Conservation (phyloP, 371 early-diverging fungal species). For the Lichtheimia hyalospora region DNA sequence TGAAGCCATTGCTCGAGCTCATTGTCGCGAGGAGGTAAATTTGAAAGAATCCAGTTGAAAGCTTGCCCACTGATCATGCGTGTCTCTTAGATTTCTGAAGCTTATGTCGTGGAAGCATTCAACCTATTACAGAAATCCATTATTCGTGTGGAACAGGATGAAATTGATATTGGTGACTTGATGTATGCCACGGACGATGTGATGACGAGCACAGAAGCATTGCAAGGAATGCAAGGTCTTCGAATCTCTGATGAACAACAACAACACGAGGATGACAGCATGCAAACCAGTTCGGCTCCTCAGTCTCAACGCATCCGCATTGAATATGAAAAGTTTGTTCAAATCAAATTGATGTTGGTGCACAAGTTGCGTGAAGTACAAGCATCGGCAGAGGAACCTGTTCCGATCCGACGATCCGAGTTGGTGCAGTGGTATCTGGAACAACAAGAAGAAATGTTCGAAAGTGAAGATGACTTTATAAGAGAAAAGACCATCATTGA, state of each 20-base stretch:
- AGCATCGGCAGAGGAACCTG: slow-evolving; percentile 15
- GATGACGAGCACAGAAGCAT: slow-evolving; percentile 37
- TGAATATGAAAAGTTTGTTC: slow-evolving; percentile 78
- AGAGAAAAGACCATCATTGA: slow-evolving; percentile 69
- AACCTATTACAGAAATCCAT: slow-evolving; percentile 91
- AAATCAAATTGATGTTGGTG: slow-evolving; percentile 72
- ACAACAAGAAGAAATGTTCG: slow-evolving; percentile 69
- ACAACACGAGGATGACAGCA: slow-evolving; percentile 21
- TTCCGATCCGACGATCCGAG: slow-evolving; percentile 69
- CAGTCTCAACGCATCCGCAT: slow-evolving; percentile 45
- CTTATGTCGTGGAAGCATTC: slow-evolving; percentile 92
- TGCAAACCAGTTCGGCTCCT: slow-evolving; percentile 28
- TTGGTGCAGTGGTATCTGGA: slow-evolving; percentile 85
- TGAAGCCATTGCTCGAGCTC: slow-evolving; percentile 96
- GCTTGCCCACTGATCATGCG: not conserved
- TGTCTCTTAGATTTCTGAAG: slow-evolving; percentile 55
- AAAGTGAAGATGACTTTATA: slow-evolving; percentile 68
- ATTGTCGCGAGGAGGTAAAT: slow-evolving; percentile 74
- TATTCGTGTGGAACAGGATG: slow-evolving; percentile 90
- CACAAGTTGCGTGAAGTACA: slow-evolving; percentile 58
- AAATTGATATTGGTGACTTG: slow-evolving; percentile 67
- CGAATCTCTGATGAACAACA: slow-evolving; percentile 10
- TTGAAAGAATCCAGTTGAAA: not conserved
- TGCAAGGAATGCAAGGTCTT: slow-evolving; percentile 27
- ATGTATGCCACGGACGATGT: slow-evolving; percentile 23